These are phyloP conservation scores for Fusarium nematophilum DNA, from an alignment of 2,329 filamentous ascomycete species.

Conservation along the genomic window DNA sequence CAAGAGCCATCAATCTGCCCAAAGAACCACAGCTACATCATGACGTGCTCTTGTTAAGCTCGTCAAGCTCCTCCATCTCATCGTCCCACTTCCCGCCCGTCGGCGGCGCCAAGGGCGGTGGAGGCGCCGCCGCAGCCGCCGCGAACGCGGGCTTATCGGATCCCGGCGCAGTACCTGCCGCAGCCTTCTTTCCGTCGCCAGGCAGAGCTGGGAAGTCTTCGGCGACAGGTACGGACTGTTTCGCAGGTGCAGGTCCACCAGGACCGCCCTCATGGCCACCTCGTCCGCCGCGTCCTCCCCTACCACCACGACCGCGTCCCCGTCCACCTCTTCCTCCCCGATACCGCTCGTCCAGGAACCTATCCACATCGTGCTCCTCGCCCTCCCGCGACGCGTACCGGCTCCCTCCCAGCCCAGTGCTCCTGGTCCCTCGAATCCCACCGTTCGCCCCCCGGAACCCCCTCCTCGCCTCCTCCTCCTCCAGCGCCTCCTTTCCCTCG, in stretches of 20 bases:
- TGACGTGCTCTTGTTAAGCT: conserved; percentile 41
- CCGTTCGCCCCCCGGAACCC: conserved; percentile 58
- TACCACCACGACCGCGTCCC: conserved; percentile 49
- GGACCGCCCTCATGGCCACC: conserved; percentile 41
- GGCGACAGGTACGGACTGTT: conserved; percentile 43
- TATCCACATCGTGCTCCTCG: conserved; percentile 50
- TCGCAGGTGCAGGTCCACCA: conserved; percentile 31
- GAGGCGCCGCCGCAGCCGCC: conserved; percentile 42
- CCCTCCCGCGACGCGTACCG: conserved; percentile 53
- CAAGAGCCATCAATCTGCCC: background rate
- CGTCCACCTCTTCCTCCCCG: conserved; percentile 49
- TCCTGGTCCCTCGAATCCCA: conserved; percentile 53
- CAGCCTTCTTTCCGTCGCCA: conserved; percentile 41
- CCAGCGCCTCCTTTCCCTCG: conserved; percentile 63
- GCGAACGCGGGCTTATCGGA: conserved; percentile 45
- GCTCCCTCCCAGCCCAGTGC: conserved; percentile 54
- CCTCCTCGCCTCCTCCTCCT: conserved; percentile 54
- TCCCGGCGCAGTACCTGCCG: conserved; percentile 22
- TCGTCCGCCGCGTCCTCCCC: conserved; percentile 49
- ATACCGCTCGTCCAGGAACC: conserved; percentile 51
- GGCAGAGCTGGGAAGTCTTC: conserved; percentile 54
- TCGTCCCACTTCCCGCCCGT: conserved; percentile 65
- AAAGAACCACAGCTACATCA: conserved; percentile 18
- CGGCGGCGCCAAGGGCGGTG: conserved; percentile 45
- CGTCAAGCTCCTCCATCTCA: conserved; percentile 66